Evolutionary conservation across 768 basidiomycete genomes (phyloP).

Genomic region (Termitomyces sp.): DNA sequence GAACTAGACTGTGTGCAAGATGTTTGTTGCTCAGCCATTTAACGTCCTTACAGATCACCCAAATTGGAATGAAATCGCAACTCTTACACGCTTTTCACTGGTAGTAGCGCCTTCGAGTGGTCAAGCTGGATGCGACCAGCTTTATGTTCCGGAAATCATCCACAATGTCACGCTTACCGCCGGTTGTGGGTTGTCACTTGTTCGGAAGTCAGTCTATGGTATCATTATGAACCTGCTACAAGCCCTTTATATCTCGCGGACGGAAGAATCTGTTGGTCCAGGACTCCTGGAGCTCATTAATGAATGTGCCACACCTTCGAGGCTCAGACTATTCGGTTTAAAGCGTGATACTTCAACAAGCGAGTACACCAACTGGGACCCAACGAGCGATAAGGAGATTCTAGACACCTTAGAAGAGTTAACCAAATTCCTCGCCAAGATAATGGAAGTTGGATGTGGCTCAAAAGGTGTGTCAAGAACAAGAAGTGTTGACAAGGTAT

Average conservation of each 20-base stretch:
- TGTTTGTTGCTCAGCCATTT: conserved; percentile 51
- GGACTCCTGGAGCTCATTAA: conserved; percentile 60
- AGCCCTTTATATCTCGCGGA: conserved; percentile 54
- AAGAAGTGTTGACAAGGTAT: neutral
- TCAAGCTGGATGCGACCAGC: conserved; percentile 58
- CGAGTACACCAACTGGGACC: conserved; percentile 59
- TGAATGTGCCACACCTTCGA: conserved; percentile 49
- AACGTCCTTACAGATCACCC: conserved; percentile 62
- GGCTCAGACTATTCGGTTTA: conserved; percentile 70
- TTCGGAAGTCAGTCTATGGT: conserved; percentile 80
- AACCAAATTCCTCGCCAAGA: conserved; percentile 52
- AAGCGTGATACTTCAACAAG: conserved; percentile 54
- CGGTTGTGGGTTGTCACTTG: conserved; percentile 63
- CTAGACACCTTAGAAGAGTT: conserved; percentile 67
- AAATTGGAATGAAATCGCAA: conserved; percentile 79
- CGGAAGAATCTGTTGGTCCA: conserved; percentile 54
- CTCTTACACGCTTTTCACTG: conserved; percentile 69
- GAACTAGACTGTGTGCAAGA: conserved; percentile 63
- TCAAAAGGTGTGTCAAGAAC: conserved; percentile 51
- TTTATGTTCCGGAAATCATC: conserved; percentile 78
- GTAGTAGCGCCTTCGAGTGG: conserved; percentile 64
- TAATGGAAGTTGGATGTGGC: conserved; percentile 60
- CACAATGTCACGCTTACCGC: conserved; percentile 78
- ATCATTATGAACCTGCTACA: conserved; percentile 80
- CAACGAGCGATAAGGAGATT: conserved; percentile 44